Evolutionary conservation across 805 yeast species (phyloP), one percentile per base, ranked within the genome.

Genomic region (Spathaspora hagerdaliae): DNA sequence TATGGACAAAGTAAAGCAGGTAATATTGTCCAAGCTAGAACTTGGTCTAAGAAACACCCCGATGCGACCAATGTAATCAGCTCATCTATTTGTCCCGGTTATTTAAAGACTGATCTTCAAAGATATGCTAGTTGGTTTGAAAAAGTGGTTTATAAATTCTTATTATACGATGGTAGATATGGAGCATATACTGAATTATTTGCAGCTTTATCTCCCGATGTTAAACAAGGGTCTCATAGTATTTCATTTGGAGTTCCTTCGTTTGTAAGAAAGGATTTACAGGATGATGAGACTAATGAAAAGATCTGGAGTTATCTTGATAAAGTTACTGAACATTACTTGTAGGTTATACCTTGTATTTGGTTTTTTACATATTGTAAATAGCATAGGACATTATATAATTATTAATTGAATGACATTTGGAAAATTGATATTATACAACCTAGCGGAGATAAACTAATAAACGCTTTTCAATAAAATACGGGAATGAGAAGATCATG

Each of bases 1-100:
- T 74, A 77, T 51, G 72, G 68, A 4, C 75, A 73, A 53, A 64
- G 74, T 27, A 77, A 77, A 57, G 75, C 77, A 1, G 61, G 67
- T 31, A 61, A 63, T 42, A 51, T 66, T 27, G 60, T 65, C 38
- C 70, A 68, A 51, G 59, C 74, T 1, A 54, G 58, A 12, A 55
- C 59, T 38, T 74, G 74, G 72, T 51, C 65, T 1, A 46, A 48
- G 37, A 36, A 54, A 15, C 66, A 71, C 39, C 24, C 24, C 5
- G 49, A 55, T 4, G 54, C 63, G 5, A 26, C 36, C 26, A 54
- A 63, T 6, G 60, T 73, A 7, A 58, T 69, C 35, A 55, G 65
- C 15, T 47, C 71, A 3, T 51, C 72, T 1, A 63, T 61, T 1
- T 73, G 73, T 49, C 79, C 79, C 1, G 79, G 79, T 0, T 43